These are phyloP conservation scores for Cantharellus cinnabarinus DNA, from an alignment of 768 basidiomycete genomes.

Conservation along the genomic window DNA sequence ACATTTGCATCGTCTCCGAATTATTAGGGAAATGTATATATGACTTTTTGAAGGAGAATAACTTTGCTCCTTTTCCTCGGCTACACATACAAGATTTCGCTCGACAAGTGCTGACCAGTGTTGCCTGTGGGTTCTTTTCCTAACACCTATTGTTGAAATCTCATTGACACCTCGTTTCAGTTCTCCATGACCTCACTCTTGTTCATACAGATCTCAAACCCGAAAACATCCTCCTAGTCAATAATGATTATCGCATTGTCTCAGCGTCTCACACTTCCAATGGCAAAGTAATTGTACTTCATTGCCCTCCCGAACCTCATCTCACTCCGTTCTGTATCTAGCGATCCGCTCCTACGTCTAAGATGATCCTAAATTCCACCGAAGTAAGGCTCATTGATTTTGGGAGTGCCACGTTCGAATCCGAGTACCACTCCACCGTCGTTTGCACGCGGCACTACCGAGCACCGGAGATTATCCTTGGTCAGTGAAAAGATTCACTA, in stretches of 20 bases:
- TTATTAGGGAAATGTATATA: conserved; percentile 94
- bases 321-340: conserved; percentile 13
- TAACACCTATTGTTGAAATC: conserved; percentile 3
- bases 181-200: conserved; percentile 74
- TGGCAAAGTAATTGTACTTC: conserved; percentile 11
- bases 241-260: conserved; percentile 36
- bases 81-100: conserved; percentile 94
- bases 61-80: conserved; percentile 89
- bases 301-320: not conserved
- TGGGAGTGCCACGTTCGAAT: conserved; percentile 92
- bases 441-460: conserved; percentile 97
- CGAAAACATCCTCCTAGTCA: conserved; percentile 90
- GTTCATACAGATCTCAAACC: conserved; percentile 98
- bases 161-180: conserved; percentile 23
- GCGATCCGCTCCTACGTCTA: conserved; percentile 45
- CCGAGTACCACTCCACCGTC: conserved; percentile 95
- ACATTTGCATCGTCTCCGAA: conserved; percentile 93
- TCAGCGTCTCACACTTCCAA: conserved; percentile 8
- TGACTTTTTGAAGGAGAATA: conserved; percentile 96
- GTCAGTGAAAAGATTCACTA: conserved; percentile 25
- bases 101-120: conserved; percentile 72
- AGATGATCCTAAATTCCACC: conserved; percentile 65
- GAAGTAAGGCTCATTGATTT: conserved; percentile 96
- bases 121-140: conserved; percentile 53
- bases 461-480: conserved; percentile 95